Base-by-base conservation (phyloP, 768 basidiomycete genomes). In the Glaciozyma antarctica region DNA sequence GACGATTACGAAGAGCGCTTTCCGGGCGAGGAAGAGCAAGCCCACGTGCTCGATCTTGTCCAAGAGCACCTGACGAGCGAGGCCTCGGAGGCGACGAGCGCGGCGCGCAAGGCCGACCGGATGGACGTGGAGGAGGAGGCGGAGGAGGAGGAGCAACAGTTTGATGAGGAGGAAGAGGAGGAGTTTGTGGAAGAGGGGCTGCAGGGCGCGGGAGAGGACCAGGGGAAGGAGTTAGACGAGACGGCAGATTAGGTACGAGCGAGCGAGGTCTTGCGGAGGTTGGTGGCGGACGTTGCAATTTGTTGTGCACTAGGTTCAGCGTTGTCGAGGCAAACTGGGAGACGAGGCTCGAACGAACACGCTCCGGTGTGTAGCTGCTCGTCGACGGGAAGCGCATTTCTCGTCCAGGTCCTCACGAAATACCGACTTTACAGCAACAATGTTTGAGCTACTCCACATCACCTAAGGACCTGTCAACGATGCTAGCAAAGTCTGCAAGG, bases 1-100 rank as follows among this genome's bases (percentile, higher is more conserved):
- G 93, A 97, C 77, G 92, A 97, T 75, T 78, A 90, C 3, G 89
- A 92, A 76, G 86, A 88, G 69, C 82, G 92, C 52, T 81, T 91
- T 7, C 85, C 85, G 0, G 81, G 85, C 48, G 78, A 81, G 41
- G 85, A 87, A 77, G 82, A 86, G 4, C 83, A 85, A 65, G 56
- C 69, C 47, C 47, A 56, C 41, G 55, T 70, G 49, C 28, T 71
- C 63, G 32, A 41, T 7, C 44, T 70, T 28, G 66, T 73, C 53
- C 65, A 67, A 26, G 54, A 63, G 19, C 60, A 67, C 54, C 58
- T 64, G 9, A 54, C 61, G 13, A 45, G 48, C 10, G 64, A 66
- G 49, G 56, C 57, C 8, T 67, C 59, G 15, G 48, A 59, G 59
- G 62, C 65, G 48, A 34, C 45, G 19, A 6, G 32, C 17, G 26